A percentile compares a stretch with the other conserved stretches of the same genome.
These are phyloP conservation scores for Cladosporium austrohemisphaericum DNA, from an alignment of 2,329 filamentous ascomycete species.

Conservation along the genomic window DNA sequence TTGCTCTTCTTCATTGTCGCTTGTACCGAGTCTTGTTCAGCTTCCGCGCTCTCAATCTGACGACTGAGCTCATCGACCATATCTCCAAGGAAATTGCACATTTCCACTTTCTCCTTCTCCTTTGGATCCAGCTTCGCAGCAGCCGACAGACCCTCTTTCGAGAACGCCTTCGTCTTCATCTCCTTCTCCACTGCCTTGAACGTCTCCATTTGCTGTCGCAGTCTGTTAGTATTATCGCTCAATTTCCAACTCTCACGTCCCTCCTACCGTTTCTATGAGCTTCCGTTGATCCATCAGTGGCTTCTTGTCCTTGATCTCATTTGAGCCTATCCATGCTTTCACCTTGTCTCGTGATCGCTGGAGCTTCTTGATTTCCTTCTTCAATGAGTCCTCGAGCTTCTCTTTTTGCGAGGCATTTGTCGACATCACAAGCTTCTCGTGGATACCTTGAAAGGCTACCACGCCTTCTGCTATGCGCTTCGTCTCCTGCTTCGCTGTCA, in stretches of 20 bases:
- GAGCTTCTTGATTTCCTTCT: slow-evolving; percentile 99
- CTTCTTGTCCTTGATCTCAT: slow-evolving; percentile 99
- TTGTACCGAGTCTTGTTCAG: slow-evolving; percentile 81
- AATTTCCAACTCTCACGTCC: slow-evolving; percentile 9
- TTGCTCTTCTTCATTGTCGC: slow-evolving; percentile 94
- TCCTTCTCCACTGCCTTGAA: slow-evolving; percentile 99
- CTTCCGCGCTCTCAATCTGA: slow-evolving; percentile 89
- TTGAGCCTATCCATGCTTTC: slow-evolving; percentile 97
- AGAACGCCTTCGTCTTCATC: slow-evolving; percentile 99
- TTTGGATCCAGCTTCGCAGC: slow-evolving; percentile 94
- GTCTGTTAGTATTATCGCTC: slow-evolving; percentile 26
- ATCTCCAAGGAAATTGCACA: slow-evolving; percentile 76
- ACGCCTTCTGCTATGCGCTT: slow-evolving; percentile 97
- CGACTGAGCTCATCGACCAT: slow-evolving; percentile 92
- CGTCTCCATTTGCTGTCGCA: slow-evolving; percentile 85
- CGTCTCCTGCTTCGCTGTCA: slow-evolving; percentile 51
- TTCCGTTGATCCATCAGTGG: slow-evolving; percentile 90
- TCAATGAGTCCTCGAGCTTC: slow-evolving; percentile 95
- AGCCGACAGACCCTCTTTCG: slow-evolving; percentile 91
- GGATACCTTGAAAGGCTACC: slow-evolving; percentile 85
- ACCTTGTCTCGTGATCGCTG: slow-evolving; percentile 97
- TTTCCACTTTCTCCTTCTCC: slow-evolving; percentile 88
- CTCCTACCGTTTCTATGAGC: slow-evolving; percentile 89
- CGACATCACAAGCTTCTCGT: slow-evolving; percentile 94
- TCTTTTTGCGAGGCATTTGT: slow-evolving; percentile 94